Base-by-base conservation (phyloP, 306 rosid species). In the Lathyrus sativus region DNA sequence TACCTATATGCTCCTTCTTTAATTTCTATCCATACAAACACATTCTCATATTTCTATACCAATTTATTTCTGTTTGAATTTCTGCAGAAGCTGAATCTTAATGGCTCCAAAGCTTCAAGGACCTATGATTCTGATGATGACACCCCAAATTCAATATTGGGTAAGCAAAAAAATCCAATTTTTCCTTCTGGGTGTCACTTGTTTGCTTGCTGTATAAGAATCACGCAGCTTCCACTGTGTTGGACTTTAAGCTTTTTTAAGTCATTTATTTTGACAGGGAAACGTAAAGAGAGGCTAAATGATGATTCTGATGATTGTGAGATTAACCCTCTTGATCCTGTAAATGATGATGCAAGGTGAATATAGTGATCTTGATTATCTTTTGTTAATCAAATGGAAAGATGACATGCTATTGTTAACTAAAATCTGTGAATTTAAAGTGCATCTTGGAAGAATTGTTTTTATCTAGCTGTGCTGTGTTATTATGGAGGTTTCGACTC, bases 331-430 rank as follows among this genome's bases (percentile, higher is more conserved):
- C 97, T 93, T 53, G 33, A 19, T 72, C 99, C 96, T 41, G 75
- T 82, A 59, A 95, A 79, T 68, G 88, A 84, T 28, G 97, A 90
- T 84, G 72, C 64, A 67, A 88, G 97, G 99, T 90, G 81, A 55
- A 50, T 83, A 18, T 61, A 29, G 75, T 65, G 37, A 18, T n/a
- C n/a, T n/a, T n/a, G n/a, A n/a, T n/a, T n/a, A n/a, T n/a, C n/a
- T n/a, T n/a, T n/a, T n/a, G n/a, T n/a, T 51, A 51, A 19, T 31
- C 37, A 7, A 24, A 12, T 26, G 18, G 67, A 58, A 55, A 55
- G 12, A 42, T 41, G 59, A n/a, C 24, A 7, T 44, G 45, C 5
- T 3, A 29, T 44, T 57, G 33, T 39, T 12, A 41, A 62, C 60
- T 37, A 41, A 45, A 38, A 26, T 48, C 13, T 50, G 43, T 54